Evolutionary conservation across 2,329 filamentous ascomycete genomes (phyloP), one percentile per base, ranked within the genome.

Genomic region (Niveomyces coronatus): DNA sequence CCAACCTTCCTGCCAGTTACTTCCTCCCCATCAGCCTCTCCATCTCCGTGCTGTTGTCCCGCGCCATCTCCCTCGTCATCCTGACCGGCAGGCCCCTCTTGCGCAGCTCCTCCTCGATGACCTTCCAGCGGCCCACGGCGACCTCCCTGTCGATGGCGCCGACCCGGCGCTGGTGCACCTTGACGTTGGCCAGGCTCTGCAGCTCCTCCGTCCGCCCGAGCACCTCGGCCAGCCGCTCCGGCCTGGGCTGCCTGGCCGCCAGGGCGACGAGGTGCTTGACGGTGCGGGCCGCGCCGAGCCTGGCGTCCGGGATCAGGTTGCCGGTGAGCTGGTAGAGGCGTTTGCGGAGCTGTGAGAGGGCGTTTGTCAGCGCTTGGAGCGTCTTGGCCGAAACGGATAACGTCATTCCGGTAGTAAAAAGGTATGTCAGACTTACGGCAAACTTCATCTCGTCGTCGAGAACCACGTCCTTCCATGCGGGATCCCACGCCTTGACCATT

Each of bases 311-410:
- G 47, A 94, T 67, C 42, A 76, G 73, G 44, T 79, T 74, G 44
- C 85, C 85, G n/a, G 82, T 88, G 43, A 94, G 68, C 56, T 91
- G 83, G 56, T 82, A 76, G 44, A 87, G 65, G 42, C 85, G 80
- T 63, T 94, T 94, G 51, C 79, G 65, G 47, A 91, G 70, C 88
- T 95, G 48, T 16, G n/a, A n/a, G n/a, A n/a, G n/a, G n/a, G 5
- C 31, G 4, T 9, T 13, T 27, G 35, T 42, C 18, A 42, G 40
- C 16, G 32, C n/a, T 8, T 28, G 14, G 6, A 6, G 18, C 4
- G 14, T 6, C 31, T 31, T 54, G 37, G 49, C 4, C 14, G 11
- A 17, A 32, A 18, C 7, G 28, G 9, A 31, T 14, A 27, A 9
- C n/a, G 24, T 27, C 24, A 27, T 9, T n/a, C 9, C 24, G 15